Percentiles rank a stretch among this genome's conserved stretches.
Evolutionary conservation across 73 alveolate genomes (phyloP).

Genomic region (Breviolum minutum): DNA sequence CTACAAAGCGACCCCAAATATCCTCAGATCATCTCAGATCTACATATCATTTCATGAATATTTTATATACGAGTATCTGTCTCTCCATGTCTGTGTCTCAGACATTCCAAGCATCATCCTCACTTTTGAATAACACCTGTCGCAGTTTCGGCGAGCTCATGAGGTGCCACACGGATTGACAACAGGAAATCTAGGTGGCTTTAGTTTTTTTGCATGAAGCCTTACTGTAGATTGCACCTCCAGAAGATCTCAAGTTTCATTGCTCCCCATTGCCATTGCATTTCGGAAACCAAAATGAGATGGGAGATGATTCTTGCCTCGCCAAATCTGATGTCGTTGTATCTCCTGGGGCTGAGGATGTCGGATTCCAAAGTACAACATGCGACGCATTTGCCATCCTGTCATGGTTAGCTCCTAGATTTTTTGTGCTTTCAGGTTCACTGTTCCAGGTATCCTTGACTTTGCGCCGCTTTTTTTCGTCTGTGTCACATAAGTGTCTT

Average conservation of each 20-base stretch:
- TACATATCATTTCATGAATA: neutral
- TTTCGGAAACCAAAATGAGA: neutral
- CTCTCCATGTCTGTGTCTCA: neutral
- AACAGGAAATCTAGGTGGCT: too few relatives aligned
- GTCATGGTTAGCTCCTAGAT: neutral
- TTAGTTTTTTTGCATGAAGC: too few relatives aligned
- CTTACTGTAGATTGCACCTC: too few relatives aligned
- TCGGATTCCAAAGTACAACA: too few relatives aligned
- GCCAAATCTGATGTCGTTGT: slow-evolving; percentile 56
- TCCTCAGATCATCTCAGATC: too few relatives aligned
- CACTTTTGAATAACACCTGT: slow-evolving; percentile 43
- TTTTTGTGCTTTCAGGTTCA: neutral
- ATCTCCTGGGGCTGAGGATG: slow-evolving; percentile 8
- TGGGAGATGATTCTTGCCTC: neutral
- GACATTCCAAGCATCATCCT: slow-evolving; percentile 47
- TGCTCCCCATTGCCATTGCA: neutral
- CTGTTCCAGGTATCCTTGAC: neutral
- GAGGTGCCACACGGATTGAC: too few relatives aligned
- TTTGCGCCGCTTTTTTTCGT: neutral
- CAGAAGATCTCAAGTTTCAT: too few relatives aligned
- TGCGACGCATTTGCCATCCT: neutral
- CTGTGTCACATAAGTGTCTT: neutral
- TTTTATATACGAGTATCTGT: neutral
- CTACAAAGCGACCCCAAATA: too few relatives aligned
- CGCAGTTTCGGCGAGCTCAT: neutral